Base-by-base conservation (phyloP, 352 stramenopile genomes). In the Phytophthora fragariaefolia region DNA sequence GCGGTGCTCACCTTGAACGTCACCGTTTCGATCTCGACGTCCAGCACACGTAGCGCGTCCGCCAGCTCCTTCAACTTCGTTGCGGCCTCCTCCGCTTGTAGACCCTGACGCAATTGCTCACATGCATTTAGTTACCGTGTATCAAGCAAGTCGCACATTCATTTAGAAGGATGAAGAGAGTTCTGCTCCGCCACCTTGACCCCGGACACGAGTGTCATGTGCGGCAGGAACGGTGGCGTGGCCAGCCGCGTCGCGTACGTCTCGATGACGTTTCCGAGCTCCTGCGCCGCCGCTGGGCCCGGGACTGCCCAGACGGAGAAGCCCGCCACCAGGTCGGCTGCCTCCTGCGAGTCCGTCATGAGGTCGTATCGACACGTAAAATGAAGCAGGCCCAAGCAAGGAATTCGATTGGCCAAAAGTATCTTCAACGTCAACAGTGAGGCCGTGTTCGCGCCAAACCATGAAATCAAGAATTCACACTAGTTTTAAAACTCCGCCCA, bases 301-400 rank as follows among this genome's bases (percentile, higher is more conserved):
- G 79, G 81, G 27, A 76, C 69, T 62, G 83, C 77, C 83, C 83
- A 91, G 12, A 90, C 63, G 54, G 83, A 90, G 66, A 88, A 87
- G 48, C 79, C 78, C 43, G 73, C 45, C 61, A 91, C 86, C 59
- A 82, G 49, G 57, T 79, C 54, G 28, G 51, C 71, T 28, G 59
- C 63, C 43, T 76, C 71, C 49, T 80, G 28, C 59, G 65, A 51
- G 38, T 84, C 34, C 5, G 4, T 18, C 58, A 60, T 60, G 24
- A 22, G 23, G 36, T 69, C 27, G 27, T 48, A 59, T 50, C 40
- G 18, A 40, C 38, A 61, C 26, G 34, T 46, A 4, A 47, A 26
- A 22, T 12, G 20, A 20, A 60, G 22, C 47, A 47, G 18, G 18
- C 18, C 34, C n/a, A 50, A 59, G 36, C 2, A 28, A 54, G 26